Evolutionary conservation across 139 green algal genomes (phyloP).

Genomic region (Chlorella sp.): DNA sequence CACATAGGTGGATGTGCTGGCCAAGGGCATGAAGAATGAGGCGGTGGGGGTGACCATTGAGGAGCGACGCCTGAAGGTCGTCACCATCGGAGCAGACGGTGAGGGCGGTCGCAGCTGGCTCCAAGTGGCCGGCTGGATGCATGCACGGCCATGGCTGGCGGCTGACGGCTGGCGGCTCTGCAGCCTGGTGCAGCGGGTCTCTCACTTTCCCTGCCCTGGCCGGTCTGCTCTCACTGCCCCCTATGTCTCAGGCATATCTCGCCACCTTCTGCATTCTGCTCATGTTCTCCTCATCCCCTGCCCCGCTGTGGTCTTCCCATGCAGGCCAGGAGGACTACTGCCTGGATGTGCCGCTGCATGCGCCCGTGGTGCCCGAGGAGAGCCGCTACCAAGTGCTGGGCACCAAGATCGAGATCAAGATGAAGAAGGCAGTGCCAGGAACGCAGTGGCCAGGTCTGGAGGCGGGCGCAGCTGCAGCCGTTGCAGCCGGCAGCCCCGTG

Average conservation of each 20-base stretch:
- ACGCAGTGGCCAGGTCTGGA: constrained; percentile 76
- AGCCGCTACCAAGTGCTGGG: constrained; percentile 70
- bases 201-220: too few species aligned
- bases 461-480: constrained; percentile 34
- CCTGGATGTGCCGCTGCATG: constrained; percentile 71
- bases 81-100: constrained; percentile 3
- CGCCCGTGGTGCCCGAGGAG: constrained; percentile 49
- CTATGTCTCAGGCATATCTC: too few species aligned
- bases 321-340: constrained; percentile 65
- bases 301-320: neutral
- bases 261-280: too few species aligned
- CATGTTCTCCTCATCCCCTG: too few species aligned
- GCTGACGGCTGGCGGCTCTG: too few species aligned
- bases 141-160: too few species aligned
- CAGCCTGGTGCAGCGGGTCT: too few species aligned
- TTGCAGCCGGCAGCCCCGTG: neutral
- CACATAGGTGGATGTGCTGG: constrained; percentile 61
- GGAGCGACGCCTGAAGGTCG: constrained; percentile 7
- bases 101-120: neutral
- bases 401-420: constrained; percentile 83
- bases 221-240: too few species aligned
- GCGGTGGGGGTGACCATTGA: constrained; percentile 40
- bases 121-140: too few species aligned
- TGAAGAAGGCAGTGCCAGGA: constrained; percentile 71
- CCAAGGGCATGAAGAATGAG: constrained; percentile 80